phyloP scores from a whole-genome alignment of 805 yeast species.

The Ogataea nonfermentans region DNA sequence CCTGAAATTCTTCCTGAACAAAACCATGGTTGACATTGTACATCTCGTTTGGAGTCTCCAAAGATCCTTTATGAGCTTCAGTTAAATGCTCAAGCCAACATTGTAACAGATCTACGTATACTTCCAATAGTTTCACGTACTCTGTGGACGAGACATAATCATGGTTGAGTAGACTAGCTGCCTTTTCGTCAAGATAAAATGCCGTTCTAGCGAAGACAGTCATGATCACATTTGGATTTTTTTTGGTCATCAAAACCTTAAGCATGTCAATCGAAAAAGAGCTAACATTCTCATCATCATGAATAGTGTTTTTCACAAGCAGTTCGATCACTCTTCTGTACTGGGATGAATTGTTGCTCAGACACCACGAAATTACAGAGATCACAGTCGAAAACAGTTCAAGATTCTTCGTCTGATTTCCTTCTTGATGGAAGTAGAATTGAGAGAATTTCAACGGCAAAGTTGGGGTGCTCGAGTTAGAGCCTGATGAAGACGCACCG shows the following conservation, averaged over 20 bases:
- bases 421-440: conserved; percentile 38
- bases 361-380: conserved; percentile 73
- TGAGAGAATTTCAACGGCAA: conserved; percentile 39
- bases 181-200: conserved; percentile 72
- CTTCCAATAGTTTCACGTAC: conserved; percentile 55
- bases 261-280: conserved; percentile 63
- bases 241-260: conserved; percentile 61
- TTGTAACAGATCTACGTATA: conserved; percentile 75
- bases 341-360: conserved; percentile 44
- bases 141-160: conserved; percentile 60
- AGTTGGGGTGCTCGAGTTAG: conserved; percentile 23
- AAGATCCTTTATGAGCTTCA: conserved; percentile 27
- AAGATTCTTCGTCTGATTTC: conserved; percentile 36
- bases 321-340: conserved; percentile 70
- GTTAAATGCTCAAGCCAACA: conserved; percentile 78
- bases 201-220: conserved; percentile 77
- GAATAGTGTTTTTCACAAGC: conserved; percentile 73
- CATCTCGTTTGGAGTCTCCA: conserved; percentile 33
- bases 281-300: conserved; percentile 60
- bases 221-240: conserved; percentile 66
- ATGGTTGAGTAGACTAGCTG: conserved; percentile 51
- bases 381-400: conserved; percentile 70
- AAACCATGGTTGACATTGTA: conserved; percentile 35
- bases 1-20: conserved; percentile 40
- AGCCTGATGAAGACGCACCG: conserved; percentile 19